Evolutionary conservation across 305 asterid genomes (phyloP), one percentile per base, ranked within the genome.

Genomic region (Fraxinus albicans): DNA sequence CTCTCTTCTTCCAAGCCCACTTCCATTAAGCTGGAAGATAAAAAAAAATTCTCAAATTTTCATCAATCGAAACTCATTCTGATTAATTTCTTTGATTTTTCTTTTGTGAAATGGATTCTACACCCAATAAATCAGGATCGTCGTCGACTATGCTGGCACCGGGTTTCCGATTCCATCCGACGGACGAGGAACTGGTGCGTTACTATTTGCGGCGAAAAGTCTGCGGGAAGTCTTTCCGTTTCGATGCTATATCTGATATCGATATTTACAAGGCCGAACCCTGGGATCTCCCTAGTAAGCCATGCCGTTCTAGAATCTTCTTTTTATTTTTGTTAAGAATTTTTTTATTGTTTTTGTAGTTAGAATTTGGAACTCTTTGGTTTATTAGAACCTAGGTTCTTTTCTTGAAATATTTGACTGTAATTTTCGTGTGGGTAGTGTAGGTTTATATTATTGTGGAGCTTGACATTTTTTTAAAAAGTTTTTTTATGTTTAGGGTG

Each of bases 131-230:
- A n/a, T 83, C 94, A 17, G 77, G 6, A 34, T 73, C 47, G 75
- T 75, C 91, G 55, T 86, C 44, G 42, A 15, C 29, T 35, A 15
- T 87, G 50, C 88, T 97, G 77, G 99, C 97, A 21, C 99, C 99
- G 83, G 99, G 99, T 10, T 95, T 95, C 82, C 90, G 99, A 17
- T 97, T 97, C 84, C 98, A 97, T 86, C 99, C 98, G 65, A 97
- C 99, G 25, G 99, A 97, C 83, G 99, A 97, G 88, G 99, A 97
- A 77, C 87, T 97, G 86, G 99, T 95, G 34, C 88, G 94, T 2
- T 97, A 95, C 83, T 97, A 97, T 88, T 78, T 97, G 35, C 86
- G 96, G 82, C 90, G 99, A 23, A 97, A 94, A 88, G 88, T 93
- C 38, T 88, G 92, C 82, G 94, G 97, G 36, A 94, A 86, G 84